Conservation (phyloP, 495 filamentous ascomycete species). For the Tuber aestivum region DNA sequence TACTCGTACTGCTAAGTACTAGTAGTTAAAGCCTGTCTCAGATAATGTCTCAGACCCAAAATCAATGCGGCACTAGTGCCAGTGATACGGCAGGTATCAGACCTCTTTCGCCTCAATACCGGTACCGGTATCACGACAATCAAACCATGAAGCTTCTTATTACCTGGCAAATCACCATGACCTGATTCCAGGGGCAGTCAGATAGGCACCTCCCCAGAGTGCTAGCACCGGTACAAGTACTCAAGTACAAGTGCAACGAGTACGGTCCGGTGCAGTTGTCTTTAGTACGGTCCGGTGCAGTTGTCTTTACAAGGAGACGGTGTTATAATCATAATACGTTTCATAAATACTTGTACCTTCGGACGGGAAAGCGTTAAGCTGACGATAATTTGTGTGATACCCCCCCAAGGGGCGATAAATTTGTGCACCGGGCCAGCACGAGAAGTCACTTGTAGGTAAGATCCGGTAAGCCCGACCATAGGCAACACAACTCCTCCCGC, state of each 20-base stretch:
- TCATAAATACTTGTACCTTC: background rate
- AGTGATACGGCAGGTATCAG: background rate
- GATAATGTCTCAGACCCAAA: background rate
- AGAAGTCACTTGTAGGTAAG: background rate
- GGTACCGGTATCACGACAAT: background rate
- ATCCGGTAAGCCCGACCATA: background rate
- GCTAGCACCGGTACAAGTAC: background rate
- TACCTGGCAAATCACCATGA: background rate
- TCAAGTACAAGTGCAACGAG: background rate
- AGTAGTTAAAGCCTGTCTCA: background rate
- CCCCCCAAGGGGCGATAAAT: background rate
- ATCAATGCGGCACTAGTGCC: background rate
- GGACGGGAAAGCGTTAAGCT: background rate
- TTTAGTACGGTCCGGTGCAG: too few relatives aligned
- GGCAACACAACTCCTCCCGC: background rate
- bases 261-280: too few relatives aligned
- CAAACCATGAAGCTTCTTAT: background rate
- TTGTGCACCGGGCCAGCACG: background rate
- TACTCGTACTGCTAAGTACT: too few relatives aligned
- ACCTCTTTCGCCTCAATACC: background rate
- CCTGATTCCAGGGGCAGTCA: background rate
- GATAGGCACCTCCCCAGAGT: background rate
- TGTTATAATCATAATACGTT: background rate
- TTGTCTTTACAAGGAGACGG: background rate
- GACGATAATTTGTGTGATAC: background rate